Evolutionary conservation across 306 rosid species (phyloP).

Genomic region (Carpinus fangiana): DNA sequence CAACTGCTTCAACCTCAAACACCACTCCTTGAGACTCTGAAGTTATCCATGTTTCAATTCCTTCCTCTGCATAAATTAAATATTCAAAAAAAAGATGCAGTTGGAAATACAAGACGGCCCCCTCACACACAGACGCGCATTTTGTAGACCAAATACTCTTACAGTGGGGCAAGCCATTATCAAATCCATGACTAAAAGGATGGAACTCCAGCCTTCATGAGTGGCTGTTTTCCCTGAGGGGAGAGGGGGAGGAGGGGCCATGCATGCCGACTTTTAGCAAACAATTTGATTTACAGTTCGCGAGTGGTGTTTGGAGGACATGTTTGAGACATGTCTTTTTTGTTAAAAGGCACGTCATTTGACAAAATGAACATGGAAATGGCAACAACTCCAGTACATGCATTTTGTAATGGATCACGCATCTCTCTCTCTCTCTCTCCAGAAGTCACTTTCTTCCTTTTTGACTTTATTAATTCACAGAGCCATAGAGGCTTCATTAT

Average conservation of each 20-base stretch:
- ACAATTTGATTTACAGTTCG: constrained; percentile 32
- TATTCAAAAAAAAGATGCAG: too few relatives aligned
- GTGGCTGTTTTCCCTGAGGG: constrained; percentile 20
- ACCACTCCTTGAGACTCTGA: too few relatives aligned
- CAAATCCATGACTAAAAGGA: constrained; percentile 25
- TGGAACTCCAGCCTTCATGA: constrained; percentile 25
- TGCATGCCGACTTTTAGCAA: constrained; percentile 43
- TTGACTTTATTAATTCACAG: constrained; percentile 31
- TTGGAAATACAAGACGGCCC: too few relatives aligned
- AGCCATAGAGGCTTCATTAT: constrained; percentile 33
- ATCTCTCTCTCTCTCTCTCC: neutral
- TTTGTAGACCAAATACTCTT: constrained; percentile 12
- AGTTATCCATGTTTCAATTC: too few relatives aligned
- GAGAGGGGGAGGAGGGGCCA: constrained; percentile 22
- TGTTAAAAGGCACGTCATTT: constrained; percentile 30
- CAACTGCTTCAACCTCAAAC: too few relatives aligned
- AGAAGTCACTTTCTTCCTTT: constrained; percentile 18
- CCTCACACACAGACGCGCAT: neutral
- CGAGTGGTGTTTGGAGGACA: constrained; percentile 48
- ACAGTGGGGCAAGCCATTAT: constrained; percentile 36
- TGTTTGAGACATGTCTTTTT: constrained; percentile 79
- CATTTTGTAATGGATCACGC: constrained; percentile 10
- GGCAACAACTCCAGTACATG: constrained; percentile 32
- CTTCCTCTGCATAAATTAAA: too few relatives aligned
- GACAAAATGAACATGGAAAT: constrained; percentile 30